Conservation (phyloP, 164 flowering plant genomes). For the Warburgia ugandensis region DNA sequence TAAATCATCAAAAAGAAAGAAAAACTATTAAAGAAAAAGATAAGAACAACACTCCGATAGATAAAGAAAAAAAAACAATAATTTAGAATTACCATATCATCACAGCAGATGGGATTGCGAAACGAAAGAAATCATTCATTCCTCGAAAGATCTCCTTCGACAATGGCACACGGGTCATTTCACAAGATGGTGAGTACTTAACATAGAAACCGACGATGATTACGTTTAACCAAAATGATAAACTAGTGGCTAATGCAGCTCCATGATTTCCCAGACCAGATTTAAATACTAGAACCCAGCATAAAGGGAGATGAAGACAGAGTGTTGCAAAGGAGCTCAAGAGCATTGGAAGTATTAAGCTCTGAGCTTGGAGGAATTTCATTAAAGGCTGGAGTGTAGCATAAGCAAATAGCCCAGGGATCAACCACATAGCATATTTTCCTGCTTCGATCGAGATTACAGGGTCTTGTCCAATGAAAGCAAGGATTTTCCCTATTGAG, state of each 20-base stretch:
- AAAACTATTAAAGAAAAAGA: not conserved
- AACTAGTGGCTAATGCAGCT: conserved; percentile 35
- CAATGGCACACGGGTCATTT: conserved; percentile 45
- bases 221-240: conserved; percentile 46
- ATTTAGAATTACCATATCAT: conserved; percentile 61
- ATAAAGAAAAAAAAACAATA: not conserved
- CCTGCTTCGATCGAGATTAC: conserved; percentile 44
- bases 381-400: conserved; percentile 39
- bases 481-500: conserved; percentile 35
- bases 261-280: conserved; percentile 34
- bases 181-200: conserved; percentile 40
- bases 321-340: conserved; percentile 27
- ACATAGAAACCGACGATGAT: conserved; percentile 29
- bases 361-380: conserved; percentile 41
- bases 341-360: conserved; percentile 39
- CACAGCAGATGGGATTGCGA: conserved; percentile 76
- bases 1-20: conserved; percentile 14
- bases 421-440: conserved; percentile 29
- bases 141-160: conserved; percentile 56
- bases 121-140: conserved; percentile 46
- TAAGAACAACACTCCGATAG: not conserved
- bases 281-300: conserved; percentile 49
- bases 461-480: conserved; percentile 47
- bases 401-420: conserved; percentile 45
- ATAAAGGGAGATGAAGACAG: conserved; percentile 34